These are phyloP conservation scores for Staphylotrichum tortipilum DNA, from an alignment of 495 filamentous ascomycete species.

Conservation along the genomic window DNA sequence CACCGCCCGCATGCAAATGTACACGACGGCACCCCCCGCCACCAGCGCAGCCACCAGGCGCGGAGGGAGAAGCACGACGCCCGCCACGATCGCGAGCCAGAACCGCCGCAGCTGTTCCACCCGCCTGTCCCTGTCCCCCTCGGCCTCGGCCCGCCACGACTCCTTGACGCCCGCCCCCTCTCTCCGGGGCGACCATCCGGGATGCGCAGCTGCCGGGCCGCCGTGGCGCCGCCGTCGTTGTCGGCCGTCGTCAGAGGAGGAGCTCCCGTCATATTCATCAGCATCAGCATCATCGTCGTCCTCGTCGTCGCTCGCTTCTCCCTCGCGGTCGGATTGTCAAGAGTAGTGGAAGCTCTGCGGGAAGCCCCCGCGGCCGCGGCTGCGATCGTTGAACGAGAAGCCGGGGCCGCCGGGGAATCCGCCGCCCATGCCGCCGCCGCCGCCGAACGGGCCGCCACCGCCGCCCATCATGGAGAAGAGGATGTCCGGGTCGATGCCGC, in stretches of 20 bases:
- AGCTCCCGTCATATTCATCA: not conserved
- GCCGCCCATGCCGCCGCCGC: constrained; percentile 32
- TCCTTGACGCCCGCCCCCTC: constrained; percentile 15
- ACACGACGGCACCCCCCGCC: constrained; percentile 17
- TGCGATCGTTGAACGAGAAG: constrained; percentile 24
- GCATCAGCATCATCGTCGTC: constrained; percentile 3
- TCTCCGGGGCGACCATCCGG: not conserved
- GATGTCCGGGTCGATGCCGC: constrained; percentile 61
- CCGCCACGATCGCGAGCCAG: constrained; percentile 25
- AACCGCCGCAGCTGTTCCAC: constrained; percentile 24
- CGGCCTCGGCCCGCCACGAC: constrained; percentile 19
- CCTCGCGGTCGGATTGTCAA: constrained; percentile 38
- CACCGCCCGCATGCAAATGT: constrained; percentile 18
- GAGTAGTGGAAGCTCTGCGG: constrained; percentile 37
- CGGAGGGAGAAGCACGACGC: constrained; percentile 30
- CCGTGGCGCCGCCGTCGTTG: constrained; percentile 9
- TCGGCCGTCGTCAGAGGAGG: constrained; percentile 11
- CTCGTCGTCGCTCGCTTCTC: constrained; percentile 8
- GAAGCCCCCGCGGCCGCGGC: constrained; percentile 28
- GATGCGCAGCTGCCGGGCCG: not conserved
- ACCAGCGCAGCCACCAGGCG: constrained; percentile 21
- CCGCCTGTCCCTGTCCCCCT: constrained; percentile 15
- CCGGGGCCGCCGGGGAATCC: constrained; percentile 39
- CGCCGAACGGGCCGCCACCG: constrained; percentile 18
- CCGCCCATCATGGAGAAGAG: constrained; percentile 61